Evolutionary conservation across 768 basidiomycete species (phyloP).

Genomic region (Boletus edulis): DNA sequence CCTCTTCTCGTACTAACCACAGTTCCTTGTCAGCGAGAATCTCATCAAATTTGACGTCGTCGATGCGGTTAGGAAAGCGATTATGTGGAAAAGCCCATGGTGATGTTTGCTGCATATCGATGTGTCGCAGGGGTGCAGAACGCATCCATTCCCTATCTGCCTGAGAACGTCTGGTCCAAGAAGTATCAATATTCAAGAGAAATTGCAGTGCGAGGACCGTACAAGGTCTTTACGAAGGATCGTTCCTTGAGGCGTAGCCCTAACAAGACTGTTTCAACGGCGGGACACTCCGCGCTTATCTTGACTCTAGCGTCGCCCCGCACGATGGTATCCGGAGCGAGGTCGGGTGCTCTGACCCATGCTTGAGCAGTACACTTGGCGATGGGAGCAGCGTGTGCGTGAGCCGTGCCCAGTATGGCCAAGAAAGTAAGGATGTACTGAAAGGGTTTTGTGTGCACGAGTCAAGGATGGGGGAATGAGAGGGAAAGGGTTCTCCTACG

Average conservation of each 20-base stretch:
- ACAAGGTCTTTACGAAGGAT: conserved; percentile 15
- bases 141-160: not conserved
- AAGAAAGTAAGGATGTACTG: conserved; percentile 1
- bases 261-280: conserved; percentile 1
- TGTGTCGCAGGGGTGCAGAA: not conserved
- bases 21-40: conserved; percentile 6
- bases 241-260: conserved; percentile 21
- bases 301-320: conserved; percentile 14
- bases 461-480: not conserved
- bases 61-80: not conserved
- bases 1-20: conserved; percentile 20
- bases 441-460: not conserved
- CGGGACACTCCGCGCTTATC: conserved; percentile 14
- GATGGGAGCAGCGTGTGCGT: not conserved
- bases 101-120: not conserved
- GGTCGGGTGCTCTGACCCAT: conserved; percentile 22
- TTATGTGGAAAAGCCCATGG: not conserved
- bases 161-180: not conserved
- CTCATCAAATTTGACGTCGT: not conserved
- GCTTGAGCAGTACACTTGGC: conserved; percentile 5
- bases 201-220: not conserved
- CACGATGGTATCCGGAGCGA: conserved; percentile 9
- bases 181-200: not conserved
- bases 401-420: not conserved
- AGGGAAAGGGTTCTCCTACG: too few relatives aligned